Conservation (phyloP, 169 alveolate genomes). For the Sarcocystis neurona region DNA sequence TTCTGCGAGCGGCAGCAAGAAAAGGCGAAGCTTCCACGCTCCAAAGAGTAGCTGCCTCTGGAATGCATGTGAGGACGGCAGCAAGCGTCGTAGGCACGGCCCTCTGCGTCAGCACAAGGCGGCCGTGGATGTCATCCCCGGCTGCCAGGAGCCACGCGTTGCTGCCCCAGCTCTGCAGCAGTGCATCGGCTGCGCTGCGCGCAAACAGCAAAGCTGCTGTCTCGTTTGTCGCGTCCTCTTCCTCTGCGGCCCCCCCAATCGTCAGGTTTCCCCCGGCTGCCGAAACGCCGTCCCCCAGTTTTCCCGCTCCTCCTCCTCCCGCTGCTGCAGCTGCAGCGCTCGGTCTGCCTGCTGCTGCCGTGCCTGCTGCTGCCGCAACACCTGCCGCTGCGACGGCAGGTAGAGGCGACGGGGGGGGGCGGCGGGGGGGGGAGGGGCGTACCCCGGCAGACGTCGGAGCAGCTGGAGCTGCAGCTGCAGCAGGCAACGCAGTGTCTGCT, state of each 20-base stretch:
- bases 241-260: too few species aligned
- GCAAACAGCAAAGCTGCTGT: too few species aligned
- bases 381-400: background rate
- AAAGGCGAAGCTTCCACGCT: background rate
- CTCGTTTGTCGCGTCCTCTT: too few species aligned
- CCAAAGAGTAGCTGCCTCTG: background rate
- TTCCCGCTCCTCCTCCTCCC: background rate
- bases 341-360: too few species aligned
- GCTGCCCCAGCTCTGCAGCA: slow-evolving; percentile 6
- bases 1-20: too few species aligned
- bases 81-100: slow-evolving; percentile 10
- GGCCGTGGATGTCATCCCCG: background rate
- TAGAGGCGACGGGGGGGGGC: background rate
- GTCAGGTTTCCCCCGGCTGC: too few species aligned
- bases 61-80: background rate
- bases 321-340: background rate
- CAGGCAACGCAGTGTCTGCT: slow-evolving; percentile 35
- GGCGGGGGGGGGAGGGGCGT: background rate
- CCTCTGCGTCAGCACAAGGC: background rate
- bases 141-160: background rate
- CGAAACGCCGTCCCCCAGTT: slow-evolving; percentile 31
- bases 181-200: background rate
- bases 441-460: background rate
- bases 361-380: background rate
- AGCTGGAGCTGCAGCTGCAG: slow-evolving; percentile 13